These are phyloP conservation scores for Globisporangium paddicum DNA, from an alignment of 352 stramenopile genomes.

Conservation along the genomic window DNA sequence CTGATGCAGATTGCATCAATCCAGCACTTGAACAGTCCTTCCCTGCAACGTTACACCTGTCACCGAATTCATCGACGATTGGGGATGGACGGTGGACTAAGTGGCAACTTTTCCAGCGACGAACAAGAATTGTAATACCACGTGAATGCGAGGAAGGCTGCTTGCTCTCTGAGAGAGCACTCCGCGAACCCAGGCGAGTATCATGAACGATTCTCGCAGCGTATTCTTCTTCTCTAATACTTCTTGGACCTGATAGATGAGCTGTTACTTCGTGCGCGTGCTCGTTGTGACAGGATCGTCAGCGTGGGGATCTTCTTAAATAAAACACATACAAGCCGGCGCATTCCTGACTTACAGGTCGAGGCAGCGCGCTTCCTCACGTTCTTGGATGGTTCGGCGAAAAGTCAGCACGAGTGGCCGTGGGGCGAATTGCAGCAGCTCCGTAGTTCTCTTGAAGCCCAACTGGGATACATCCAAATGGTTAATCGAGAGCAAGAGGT, in stretches of 20 bases:
- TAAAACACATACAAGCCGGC: constrained; percentile 4
- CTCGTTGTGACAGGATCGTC: neutral
- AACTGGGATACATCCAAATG: constrained; percentile 56
- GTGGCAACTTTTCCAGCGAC: neutral
- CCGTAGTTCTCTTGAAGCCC: constrained; percentile 46
- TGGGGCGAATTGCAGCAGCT: constrained; percentile 61
- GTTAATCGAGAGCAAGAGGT: constrained; percentile 70
- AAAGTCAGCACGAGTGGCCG: constrained; percentile 71
- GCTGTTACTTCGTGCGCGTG: neutral
- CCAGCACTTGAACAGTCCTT: neutral
- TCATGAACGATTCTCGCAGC: neutral
- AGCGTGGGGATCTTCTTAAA: constrained; percentile 1
- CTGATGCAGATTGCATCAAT: neutral
- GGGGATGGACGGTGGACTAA: neutral
- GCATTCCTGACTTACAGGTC: constrained; percentile 35
- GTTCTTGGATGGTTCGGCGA: constrained; percentile 27
- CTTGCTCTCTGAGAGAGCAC: neutral
- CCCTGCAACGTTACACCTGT: constrained; percentile 6
- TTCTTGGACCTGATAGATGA: neutral
- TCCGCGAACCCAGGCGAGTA: neutral
- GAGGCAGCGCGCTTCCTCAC: constrained; percentile 25
- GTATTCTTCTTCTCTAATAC: neutral
- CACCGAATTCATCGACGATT: constrained; percentile 1
- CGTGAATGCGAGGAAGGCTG: neutral
- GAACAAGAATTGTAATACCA: constrained; percentile 3